Base-by-base conservation (phyloP, 164 flowering plant species). In the Sedum album region DNA sequence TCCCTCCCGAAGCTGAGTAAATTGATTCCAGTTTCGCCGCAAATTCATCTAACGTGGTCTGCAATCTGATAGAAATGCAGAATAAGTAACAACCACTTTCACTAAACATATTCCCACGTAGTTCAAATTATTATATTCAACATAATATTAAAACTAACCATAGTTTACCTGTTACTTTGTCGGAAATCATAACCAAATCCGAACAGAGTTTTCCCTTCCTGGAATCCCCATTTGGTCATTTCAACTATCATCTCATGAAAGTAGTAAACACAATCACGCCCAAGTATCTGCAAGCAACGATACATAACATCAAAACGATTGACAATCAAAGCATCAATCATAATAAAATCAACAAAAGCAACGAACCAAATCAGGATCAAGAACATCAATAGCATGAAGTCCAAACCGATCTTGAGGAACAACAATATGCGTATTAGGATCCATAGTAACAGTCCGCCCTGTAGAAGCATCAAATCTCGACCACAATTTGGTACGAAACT, bases 161-260 rank as follows among this genome's bases (percentile, higher is more conserved):
- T 17, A 25, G 5, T 33, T 64, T 80, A 90, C 99, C 99, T 88
- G 77, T 95, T 92, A 71, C 97, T 95, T 77, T 95, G 99, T 25
- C 97, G 96, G 61, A 94, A 94, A 84, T 94, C 99, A 83, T 94
- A 94, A 42, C 99, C 99, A 79, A 95, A 95, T 0, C 99, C 99
- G 84, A 95, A 95, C 26, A 95, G 87, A 2, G 99, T 92, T 76
- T 80, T 85, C 13, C 99, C 99, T 76, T 95, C 99, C 74, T 88
- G 81, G 68, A 87, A 95, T 60, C 99, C 99, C 99, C 99, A 95
- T 17, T 80, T 82, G 68, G 73, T 78, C 93, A 95, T 85, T 79
- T 95, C 87, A 70, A 82, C 85, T 69, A 95, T 95, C 97, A 95
- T 90, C 70, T 92, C 97, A 82, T 95, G 99, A 80, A 84, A 95